Percentiles rank a stretch among this genome's conserved stretches.
These are phyloP conservation scores for Dactylellina leptospora DNA, from an alignment of 2,329 filamentous ascomycete species.

Conservation along the genomic window DNA sequence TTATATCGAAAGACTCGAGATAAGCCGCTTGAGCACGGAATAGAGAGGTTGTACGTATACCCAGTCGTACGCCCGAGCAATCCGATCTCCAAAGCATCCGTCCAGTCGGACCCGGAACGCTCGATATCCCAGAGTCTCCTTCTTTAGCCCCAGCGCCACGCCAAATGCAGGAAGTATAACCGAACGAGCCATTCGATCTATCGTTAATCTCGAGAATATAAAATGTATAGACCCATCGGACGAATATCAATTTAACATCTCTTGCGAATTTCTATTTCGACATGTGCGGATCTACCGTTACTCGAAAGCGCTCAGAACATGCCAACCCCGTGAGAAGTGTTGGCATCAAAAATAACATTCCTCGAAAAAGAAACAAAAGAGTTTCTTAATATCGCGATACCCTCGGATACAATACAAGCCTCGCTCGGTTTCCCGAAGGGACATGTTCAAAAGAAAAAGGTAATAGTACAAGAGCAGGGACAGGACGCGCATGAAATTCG, in stretches of 20 bases:
- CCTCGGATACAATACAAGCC: neutral
- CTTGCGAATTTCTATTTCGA: too few species aligned
- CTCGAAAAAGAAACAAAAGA: neutral
- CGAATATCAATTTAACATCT: too few species aligned
- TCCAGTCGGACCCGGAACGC: conserved; percentile 25
- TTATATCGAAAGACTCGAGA: conserved; percentile 28
- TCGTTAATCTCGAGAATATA: too few species aligned
- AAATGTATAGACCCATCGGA: too few species aligned
- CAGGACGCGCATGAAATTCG: neutral
- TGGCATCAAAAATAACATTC: neutral
- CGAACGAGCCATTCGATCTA: too few species aligned
- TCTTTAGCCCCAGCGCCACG: too few species aligned
- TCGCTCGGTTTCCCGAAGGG: neutral
- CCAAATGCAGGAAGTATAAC: neutral
- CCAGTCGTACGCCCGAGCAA: neutral
- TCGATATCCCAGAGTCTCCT: neutral
- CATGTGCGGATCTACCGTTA: too few species aligned
- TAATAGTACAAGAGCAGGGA: neutral
- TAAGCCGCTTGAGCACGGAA: conserved; percentile 26
- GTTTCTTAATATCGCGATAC: neutral
- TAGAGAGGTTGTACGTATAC: neutral
- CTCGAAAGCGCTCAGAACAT: too few species aligned
- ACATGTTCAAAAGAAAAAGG: neutral
- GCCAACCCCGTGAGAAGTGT: neutral
- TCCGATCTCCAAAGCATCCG: conserved; percentile 9